Base-by-base conservation (phyloP, 805 yeast species). In the Sungouiozyma intestinalis region DNA sequence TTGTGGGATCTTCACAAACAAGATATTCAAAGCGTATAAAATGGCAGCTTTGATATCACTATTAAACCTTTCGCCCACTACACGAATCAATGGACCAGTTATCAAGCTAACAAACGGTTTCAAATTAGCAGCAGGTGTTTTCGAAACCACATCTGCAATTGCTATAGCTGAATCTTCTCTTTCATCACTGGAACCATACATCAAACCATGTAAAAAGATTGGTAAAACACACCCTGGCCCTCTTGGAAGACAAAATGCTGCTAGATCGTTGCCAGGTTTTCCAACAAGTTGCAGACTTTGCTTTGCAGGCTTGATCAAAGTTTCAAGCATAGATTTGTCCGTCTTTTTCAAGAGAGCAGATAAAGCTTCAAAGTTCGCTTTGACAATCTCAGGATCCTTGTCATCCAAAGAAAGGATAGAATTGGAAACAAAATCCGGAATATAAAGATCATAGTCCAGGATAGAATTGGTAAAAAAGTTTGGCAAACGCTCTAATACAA, bases 21-120 rank as follows among this genome's bases (percentile, higher is more conserved):
- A 67, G 48, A 75, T 75, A 57, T 82, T 83, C 61, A 94, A 73
- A 1, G 97, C 94, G 48, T 73, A 72, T 55, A 92, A 71, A 51
- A 94, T 90, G n/a, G 95, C 95, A 32, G 95, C 81, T 70, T 92
- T 92, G 52, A 92, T 85, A 51, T 87, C 95, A 47, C 94, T 74
- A 15, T 81, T 75, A 50, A 85, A 90, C 63, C 95, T 79, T 64
- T 92, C 99, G 57, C 99, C 98, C 57, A 90, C 85, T 43, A 90
- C 95, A 72, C 99, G 86, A 65, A 92, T 92, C 57, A 92, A 73
- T 33, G 98, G 98, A 66, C 99, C 99, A 20, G 96, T 88, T 48
- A 94, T 85, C 20, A 79, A 78, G 7, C 97, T 90, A 17, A 94
- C 95, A 64, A 80, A 85, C 29, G 95, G 85, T 62, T 79, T 84